Evolutionary conservation across 202 grass and related monocot genomes (phyloP).

Genomic region (Dendrocalamus latiflorus): DNA sequence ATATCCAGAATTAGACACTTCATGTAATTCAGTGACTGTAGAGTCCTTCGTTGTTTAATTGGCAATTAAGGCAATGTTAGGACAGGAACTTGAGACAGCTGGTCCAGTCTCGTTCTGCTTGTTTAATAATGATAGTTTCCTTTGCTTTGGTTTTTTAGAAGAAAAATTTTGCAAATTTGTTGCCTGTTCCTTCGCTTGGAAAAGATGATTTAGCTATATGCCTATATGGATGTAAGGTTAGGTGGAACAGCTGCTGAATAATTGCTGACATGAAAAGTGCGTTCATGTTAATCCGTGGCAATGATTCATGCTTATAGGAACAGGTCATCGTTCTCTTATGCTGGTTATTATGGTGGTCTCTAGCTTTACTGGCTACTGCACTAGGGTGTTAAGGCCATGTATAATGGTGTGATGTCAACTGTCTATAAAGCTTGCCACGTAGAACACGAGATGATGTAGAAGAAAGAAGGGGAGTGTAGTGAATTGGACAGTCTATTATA

Average conservation of each 20-base stretch:
- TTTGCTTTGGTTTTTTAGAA: slow-evolving; percentile 4
- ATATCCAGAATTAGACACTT: neutral
- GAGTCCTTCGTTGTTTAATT: neutral
- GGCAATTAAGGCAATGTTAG: neutral
- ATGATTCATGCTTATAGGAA: neutral
- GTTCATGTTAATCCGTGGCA: neutral
- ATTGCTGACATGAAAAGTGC: slow-evolving; percentile 1
- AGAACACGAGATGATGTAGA: no score
- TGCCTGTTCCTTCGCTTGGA: neutral
- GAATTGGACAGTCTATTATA: no score
- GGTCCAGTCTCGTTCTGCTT: neutral
- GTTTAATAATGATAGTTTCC: slow-evolving; percentile 20
- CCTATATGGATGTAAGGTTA: neutral
- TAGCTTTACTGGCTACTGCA: slow-evolving; percentile 10
- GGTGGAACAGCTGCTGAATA: slow-evolving; percentile 18
- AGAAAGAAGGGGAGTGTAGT: no score
- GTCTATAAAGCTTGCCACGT: no score
- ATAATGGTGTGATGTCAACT: no score
- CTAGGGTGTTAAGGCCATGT: neutral
- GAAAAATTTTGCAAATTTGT: neutral
- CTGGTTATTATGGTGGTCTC: neutral
- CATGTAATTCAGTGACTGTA: neutral
- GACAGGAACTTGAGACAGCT: neutral
- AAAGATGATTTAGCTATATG: neutral
- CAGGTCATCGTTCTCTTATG: neutral